phyloP scores from a whole-genome alignment of 345 rosid species.

The Erucastrum elatum region DNA sequence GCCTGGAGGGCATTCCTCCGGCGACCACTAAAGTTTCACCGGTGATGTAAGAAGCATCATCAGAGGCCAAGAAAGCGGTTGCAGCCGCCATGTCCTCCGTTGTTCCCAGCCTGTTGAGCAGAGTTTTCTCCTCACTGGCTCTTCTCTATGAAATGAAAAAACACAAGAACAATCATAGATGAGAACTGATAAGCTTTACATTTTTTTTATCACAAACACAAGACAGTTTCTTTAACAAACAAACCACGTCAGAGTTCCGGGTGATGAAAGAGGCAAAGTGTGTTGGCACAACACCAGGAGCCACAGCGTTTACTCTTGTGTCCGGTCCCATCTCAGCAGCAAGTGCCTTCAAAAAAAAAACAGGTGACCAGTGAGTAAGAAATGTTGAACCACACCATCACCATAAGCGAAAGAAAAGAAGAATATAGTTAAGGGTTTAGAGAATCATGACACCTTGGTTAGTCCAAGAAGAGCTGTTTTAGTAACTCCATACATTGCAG shows the following conservation, averaged over 20 bases:
- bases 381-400: background rate
- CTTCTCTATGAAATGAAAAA: slow-evolving; percentile 18
- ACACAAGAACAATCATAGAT: background rate
- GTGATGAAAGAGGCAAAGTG: slow-evolving; percentile 64
- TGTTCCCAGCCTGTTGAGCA: slow-evolving; percentile 68
- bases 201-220: background rate
- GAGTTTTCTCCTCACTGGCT: slow-evolving; percentile 46
- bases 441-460: background rate
- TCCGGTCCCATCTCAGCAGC: slow-evolving; percentile 82
- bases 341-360: slow-evolving; percentile 54
- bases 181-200: background rate
- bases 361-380: background rate
- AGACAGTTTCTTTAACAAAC: background rate
- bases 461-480: background rate
- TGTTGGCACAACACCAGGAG: slow-evolving; percentile 94
- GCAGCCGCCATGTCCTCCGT: slow-evolving; percentile 76
- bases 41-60: slow-evolving; percentile 70
- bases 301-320: slow-evolving; percentile 77
- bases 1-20: slow-evolving; percentile 76
- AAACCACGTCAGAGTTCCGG: slow-evolving; percentile 44
- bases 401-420: background rate
- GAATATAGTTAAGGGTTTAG: background rate
- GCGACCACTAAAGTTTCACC: slow-evolving; percentile 80
- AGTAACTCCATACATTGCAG: slow-evolving; percentile 86
- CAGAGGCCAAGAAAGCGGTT: slow-evolving; percentile 72